phyloP scores from a whole-genome alignment of 306 rosid species.

The Astragalus glycyphyllos region DNA sequence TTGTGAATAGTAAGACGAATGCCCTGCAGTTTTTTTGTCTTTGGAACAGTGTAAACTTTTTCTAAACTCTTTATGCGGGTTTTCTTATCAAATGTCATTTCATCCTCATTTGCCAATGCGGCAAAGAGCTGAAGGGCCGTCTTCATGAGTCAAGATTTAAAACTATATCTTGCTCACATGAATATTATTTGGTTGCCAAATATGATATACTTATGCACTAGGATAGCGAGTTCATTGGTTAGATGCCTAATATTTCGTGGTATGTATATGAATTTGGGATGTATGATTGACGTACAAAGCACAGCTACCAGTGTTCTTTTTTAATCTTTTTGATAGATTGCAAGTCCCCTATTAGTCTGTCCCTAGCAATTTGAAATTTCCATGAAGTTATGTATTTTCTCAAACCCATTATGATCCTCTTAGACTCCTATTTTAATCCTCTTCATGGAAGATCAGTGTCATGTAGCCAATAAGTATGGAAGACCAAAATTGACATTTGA shows the following conservation, averaged over 20 bases:
- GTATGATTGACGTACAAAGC: conserved; percentile 3
- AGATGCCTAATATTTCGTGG: conserved; percentile 6
- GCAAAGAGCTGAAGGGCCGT: conserved; percentile 11
- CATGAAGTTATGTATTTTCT: background rate
- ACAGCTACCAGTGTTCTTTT: conserved; percentile 2
- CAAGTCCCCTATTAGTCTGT: background rate
- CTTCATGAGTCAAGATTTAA: background rate
- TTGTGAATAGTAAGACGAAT: conserved; percentile 12
- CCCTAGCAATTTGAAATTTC: conserved; percentile 17
- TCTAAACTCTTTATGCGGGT: conserved; percentile 3
- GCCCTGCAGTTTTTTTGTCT: conserved; percentile 30
- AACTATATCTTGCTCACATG: conserved; percentile 24
- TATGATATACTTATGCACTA: conserved; percentile 27
- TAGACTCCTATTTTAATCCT: too few species aligned
- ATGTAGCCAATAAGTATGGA: background rate
- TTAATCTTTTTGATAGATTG: background rate
- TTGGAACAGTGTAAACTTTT: background rate
- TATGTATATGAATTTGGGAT: conserved; percentile 13
- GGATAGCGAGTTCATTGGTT: conserved; percentile 6
- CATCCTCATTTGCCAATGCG: conserved; percentile 23
- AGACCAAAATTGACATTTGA: conserved; percentile 4
- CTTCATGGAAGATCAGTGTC: conserved; percentile 4
- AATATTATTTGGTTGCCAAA: conserved; percentile 25
- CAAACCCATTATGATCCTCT: background rate
- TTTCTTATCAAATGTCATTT: conserved; percentile 13